phyloP scores from a whole-genome alignment of 192 early-diverging fungal species.

The Entomortierella beljakovae region DNA sequence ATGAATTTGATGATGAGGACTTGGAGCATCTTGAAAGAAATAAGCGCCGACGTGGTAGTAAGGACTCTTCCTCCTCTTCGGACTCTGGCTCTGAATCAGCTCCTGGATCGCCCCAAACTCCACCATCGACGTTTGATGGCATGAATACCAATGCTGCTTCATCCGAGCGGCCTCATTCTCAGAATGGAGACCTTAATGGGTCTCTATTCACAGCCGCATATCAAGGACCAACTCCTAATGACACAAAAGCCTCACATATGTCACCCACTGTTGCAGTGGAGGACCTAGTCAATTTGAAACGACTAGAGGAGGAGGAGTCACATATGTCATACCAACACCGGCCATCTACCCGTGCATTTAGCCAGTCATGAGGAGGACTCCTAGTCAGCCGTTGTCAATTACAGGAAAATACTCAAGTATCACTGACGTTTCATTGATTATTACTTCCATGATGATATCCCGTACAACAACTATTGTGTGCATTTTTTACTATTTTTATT shows the following conservation, averaged over 20 bases:
- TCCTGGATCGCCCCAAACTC: constrained; percentile 11
- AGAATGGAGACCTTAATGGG: not conserved
- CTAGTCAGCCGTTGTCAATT: not conserved
- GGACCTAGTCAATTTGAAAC: constrained; percentile 10
- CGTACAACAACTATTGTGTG: not conserved
- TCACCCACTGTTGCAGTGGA: not conserved
- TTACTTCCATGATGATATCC: not conserved
- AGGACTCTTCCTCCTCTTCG: constrained; percentile 17
- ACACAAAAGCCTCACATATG: not conserved
- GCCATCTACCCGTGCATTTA: constrained; percentile 5
- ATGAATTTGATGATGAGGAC: not conserved
- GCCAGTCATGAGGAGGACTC: constrained; percentile 3
- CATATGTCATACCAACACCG: not conserved
- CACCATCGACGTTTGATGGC: constrained; percentile 13
- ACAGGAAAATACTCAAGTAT: not conserved
- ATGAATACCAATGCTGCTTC: not conserved
- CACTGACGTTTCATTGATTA: not conserved
- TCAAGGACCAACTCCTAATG: not conserved
- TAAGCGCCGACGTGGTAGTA: constrained; percentile 27
- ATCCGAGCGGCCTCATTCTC: not conserved
- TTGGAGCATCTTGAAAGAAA: constrained; percentile 8
- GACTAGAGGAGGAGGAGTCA: not conserved
- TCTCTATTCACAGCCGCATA: not conserved
- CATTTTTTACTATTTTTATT: not conserved
- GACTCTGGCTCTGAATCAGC: constrained; percentile 21